phyloP scores from a whole-genome alignment of 2,329 filamentous ascomycete species.

The Penicillium sp. region DNA sequence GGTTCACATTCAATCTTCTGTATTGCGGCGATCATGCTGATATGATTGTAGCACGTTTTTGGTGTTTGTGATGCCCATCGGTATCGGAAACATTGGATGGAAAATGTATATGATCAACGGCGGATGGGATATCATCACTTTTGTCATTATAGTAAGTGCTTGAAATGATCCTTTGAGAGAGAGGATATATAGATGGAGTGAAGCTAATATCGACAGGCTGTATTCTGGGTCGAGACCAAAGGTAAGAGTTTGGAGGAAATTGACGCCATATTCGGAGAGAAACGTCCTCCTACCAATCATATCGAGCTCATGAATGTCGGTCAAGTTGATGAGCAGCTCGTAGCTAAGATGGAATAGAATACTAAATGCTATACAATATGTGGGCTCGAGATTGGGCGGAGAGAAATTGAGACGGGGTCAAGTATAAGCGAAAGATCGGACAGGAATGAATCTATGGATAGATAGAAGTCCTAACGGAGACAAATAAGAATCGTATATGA shows the following conservation, averaged over 20 bases:
- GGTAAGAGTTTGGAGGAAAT: constrained; percentile 20
- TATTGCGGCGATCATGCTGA: background rate
- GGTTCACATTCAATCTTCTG: constrained; percentile 5
- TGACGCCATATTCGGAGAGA: constrained; percentile 4
- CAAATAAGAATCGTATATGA: too few species aligned
- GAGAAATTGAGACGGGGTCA: too few species aligned
- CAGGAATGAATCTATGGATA: too few species aligned
- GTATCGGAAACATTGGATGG: constrained; percentile 12
- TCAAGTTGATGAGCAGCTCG: background rate
- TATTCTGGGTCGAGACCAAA: constrained; percentile 15
- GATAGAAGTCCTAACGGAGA: too few species aligned
- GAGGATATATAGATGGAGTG: background rate
- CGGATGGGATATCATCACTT: constrained; percentile 3
- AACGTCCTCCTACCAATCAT: background rate
- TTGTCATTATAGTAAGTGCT: constrained; percentile 1
- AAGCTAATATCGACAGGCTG: constrained; percentile 3
- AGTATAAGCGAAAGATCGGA: too few species aligned
- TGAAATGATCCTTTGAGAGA: background rate
- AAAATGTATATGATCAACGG: constrained; percentile 16
- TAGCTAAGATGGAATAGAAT: background rate
- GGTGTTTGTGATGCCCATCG: constrained; percentile 13
- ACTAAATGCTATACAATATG: background rate
- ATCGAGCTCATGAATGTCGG: background rate
- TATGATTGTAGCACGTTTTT: background rate
- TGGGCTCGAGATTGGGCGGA: too few species aligned